Evolutionary conservation across 331 rosid species (phyloP).

Genomic region (Phaseolus coccineus): DNA sequence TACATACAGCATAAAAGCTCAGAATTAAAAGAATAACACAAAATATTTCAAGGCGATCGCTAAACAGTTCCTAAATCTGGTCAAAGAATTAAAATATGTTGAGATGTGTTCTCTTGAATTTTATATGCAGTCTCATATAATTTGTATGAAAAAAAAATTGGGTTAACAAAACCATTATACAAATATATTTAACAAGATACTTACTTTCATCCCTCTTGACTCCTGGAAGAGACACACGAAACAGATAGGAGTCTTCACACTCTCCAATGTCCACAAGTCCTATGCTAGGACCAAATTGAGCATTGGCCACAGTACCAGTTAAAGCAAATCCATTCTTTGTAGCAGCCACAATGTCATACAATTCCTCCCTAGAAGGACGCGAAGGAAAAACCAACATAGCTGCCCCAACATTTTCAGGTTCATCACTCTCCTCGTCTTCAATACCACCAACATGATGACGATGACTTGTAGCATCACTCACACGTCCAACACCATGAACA

Average conservation of each 20-base stretch:
- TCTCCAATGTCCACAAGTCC: slow-evolving; percentile 64
- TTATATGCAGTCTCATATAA: no score
- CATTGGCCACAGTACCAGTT: slow-evolving; percentile 57
- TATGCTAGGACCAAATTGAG: slow-evolving; percentile 50
- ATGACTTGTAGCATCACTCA: no score
- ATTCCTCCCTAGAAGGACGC: slow-evolving; percentile 49
- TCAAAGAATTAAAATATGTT: no score
- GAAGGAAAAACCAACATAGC: slow-evolving; percentile 57
- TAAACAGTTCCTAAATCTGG: no score
- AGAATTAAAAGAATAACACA: slow-evolving; percentile 24
- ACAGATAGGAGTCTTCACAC: slow-evolving; percentile 57
- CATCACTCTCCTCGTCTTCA: slow-evolving; percentile 42
- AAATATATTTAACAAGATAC: slow-evolving; percentile 14
- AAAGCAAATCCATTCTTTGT: slow-evolving; percentile 49
- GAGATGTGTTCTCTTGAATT: no score
- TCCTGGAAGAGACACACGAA: slow-evolving; percentile 59
- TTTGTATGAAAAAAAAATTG: no score
- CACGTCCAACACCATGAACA: background rate
- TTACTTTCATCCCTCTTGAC: slow-evolving; percentile 64
- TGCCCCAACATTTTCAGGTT: slow-evolving; percentile 40
- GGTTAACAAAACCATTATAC: no score
- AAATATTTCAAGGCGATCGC: slow-evolving; percentile 2
- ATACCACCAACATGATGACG: background rate
- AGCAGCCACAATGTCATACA: slow-evolving; percentile 57
- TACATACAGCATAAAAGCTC: slow-evolving; percentile 32